Percentiles rank a stretch among this genome's conserved stretches.
These are phyloP conservation scores for Sarocladiaceae sp. DNA, from an alignment of 2,329 filamentous ascomycete species.

Conservation along the genomic window DNA sequence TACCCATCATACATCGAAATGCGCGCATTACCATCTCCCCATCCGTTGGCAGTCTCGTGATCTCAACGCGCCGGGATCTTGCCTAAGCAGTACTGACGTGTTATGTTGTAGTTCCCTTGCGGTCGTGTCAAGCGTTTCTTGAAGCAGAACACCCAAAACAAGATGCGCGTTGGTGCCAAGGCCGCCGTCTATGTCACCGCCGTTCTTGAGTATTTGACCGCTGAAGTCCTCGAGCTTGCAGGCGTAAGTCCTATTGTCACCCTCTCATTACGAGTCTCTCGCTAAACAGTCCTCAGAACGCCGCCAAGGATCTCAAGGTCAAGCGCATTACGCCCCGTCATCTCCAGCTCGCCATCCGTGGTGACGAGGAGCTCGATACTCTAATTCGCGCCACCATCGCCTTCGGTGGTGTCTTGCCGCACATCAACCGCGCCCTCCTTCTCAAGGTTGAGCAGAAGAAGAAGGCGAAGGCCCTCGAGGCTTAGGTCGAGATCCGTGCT, in stretches of 20 bases:
- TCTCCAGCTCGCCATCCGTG: conserved; percentile 93
- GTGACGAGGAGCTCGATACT: conserved; percentile 96
- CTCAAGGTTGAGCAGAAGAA: conserved; percentile 98
- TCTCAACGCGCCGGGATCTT: background rate
- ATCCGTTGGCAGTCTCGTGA: conserved; percentile 8
- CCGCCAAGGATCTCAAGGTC: conserved; percentile 98
- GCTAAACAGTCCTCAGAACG: conserved; percentile 54
- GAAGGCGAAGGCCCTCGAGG: conserved; percentile 57
- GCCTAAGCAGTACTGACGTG: too few relatives aligned
- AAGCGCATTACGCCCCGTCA: conserved; percentile 99
- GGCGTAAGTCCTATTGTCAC: conserved; percentile 53
- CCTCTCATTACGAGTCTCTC: background rate
- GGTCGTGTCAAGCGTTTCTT: conserved; percentile 99
- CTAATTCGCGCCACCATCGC: conserved; percentile 96
- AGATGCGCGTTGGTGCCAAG: conserved; percentile 99
- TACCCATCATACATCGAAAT: background rate
- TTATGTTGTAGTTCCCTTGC: conserved; percentile 85
- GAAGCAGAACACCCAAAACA: conserved; percentile 98
- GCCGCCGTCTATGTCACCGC: conserved; percentile 97
- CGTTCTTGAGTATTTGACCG: conserved; percentile 95
- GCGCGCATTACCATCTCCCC: conserved; percentile 8
- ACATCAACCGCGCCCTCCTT: conserved; percentile 95
- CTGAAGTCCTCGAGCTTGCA: conserved; percentile 94
- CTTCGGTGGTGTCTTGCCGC: conserved; percentile 94
- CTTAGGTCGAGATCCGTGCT: conserved; percentile 21